A percentile compares a stretch with the other conserved stretches of the same genome.
Conservation (phyloP, 345 rosid species). For the Nephelium lappaceum region DNA sequence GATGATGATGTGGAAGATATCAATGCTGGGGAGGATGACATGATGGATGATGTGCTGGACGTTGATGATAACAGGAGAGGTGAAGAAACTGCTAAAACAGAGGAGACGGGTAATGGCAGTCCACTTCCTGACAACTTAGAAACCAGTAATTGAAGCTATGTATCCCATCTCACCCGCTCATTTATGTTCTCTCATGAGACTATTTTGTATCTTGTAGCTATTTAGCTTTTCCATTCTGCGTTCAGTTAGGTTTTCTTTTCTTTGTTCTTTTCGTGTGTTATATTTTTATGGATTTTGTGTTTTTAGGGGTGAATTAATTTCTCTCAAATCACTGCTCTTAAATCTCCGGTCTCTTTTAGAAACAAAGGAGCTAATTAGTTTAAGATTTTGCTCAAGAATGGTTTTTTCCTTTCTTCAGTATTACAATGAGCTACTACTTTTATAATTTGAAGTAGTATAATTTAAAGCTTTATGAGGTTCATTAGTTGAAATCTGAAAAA, state of each 20-base stretch:
- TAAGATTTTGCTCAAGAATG: neutral
- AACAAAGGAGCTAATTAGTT: neutral
- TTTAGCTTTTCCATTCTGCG: neutral
- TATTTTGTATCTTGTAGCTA: conserved; percentile 19
- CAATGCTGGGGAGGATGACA: conserved; percentile 85
- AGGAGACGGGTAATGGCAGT: conserved; percentile 38
- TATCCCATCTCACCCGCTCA: neutral
- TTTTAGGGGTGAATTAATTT: neutral
- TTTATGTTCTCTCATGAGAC: neutral
- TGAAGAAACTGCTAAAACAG: conserved; percentile 51
- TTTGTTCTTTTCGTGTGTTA: neutral
- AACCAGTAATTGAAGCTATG: conserved; percentile 17
- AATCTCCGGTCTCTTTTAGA: neutral
- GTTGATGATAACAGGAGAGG: conserved; percentile 62
- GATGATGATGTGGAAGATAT: conserved; percentile 93
- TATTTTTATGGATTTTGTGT: neutral
- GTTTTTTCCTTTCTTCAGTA: no score
- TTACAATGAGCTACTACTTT: no score
- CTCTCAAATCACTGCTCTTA: neutral
- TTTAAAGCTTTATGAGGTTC: neutral
- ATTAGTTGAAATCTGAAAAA: neutral
- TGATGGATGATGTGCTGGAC: conserved; percentile 84
- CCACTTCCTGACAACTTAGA: conserved; percentile 28
- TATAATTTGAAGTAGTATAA: neutral
- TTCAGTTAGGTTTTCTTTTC: neutral